Evolutionary conservation across 768 basidiomycete species (phyloP).

Genomic region (Mycena olivaceomarginata): DNA sequence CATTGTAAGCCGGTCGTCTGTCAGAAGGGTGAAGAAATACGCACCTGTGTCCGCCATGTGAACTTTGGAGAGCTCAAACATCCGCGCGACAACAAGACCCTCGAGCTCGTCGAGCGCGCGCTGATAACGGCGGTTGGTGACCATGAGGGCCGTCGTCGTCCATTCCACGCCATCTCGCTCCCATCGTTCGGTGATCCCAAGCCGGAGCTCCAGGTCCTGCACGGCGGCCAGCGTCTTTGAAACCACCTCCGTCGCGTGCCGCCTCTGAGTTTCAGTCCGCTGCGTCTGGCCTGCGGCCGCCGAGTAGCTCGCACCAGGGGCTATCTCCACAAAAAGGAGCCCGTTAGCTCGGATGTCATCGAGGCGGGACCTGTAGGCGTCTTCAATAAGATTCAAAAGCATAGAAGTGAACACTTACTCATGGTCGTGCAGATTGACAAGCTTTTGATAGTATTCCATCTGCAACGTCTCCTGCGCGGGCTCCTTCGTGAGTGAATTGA

Average conservation of each 20-base stretch:
- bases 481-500: conserved; percentile 38
- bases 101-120: conserved; percentile 44
- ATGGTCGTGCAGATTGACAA: conserved; percentile 20
- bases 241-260: conserved; percentile 39
- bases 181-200: background rate
- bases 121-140: conserved; percentile 35
- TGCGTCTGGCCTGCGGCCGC: background rate
- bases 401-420: too few species aligned
- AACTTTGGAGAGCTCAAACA: conserved; percentile 45
- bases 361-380: too few species aligned
- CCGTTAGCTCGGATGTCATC: too few species aligned
- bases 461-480: conserved; percentile 13
- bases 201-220: conserved; percentile 27
- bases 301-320: too few species aligned
- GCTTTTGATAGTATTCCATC: conserved; percentile 40
- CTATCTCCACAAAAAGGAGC: too few species aligned
- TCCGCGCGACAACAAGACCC: conserved; percentile 40
- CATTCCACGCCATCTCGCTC: conserved; percentile 30
- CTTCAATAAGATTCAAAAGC: too few species aligned
- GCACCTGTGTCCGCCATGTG: conserved; percentile 37
- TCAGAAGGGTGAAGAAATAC: too few species aligned
- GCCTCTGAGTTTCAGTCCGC: conserved; percentile 25
- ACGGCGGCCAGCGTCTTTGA: conserved; percentile 17
- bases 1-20: too few species aligned
- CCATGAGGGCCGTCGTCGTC: conserved; percentile 30